Evolutionary conservation across 1,284 basidiomycete genomes (phyloP).

Genomic region (Takashimella koratensis): DNA sequence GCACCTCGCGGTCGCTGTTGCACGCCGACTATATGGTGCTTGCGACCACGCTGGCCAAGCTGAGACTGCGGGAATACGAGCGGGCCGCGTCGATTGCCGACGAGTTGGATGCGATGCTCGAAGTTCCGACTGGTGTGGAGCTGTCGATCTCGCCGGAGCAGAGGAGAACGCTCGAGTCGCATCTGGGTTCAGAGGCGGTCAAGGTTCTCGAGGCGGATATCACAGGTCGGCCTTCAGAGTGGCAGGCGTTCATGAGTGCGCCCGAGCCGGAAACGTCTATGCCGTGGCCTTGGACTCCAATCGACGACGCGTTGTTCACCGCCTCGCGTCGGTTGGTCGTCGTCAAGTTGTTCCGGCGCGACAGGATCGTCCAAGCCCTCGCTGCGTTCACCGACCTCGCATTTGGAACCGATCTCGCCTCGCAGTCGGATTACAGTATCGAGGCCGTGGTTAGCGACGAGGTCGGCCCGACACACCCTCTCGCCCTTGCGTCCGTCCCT

Average conservation of each 20-base stretch:
- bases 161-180: constrained; percentile 26
- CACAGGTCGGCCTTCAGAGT: constrained; percentile 61
- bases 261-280: constrained; percentile 66
- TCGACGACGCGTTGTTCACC: constrained; percentile 28
- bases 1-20: constrained; percentile 85
- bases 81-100: constrained; percentile 67
- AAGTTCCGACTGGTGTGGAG: constrained; percentile 53
- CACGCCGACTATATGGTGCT: constrained; percentile 91
- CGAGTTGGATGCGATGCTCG: constrained; percentile 85
- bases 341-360: constrained; percentile 44
- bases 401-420: constrained; percentile 38
- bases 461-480: constrained; percentile 71
- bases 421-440: constrained; percentile 56
- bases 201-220: constrained; percentile 71
- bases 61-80: constrained; percentile 67
- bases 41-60: constrained; percentile 82
- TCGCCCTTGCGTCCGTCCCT: constrained; percentile 86
- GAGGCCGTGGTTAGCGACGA: constrained; percentile 71
- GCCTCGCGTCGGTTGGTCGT: constrained; percentile 34
- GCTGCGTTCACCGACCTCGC: constrained; percentile 34
- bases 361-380: constrained; percentile 36
- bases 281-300: constrained; percentile 66
- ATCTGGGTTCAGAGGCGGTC: constrained; percentile 49
- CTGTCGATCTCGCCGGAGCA: constrained; percentile 28
- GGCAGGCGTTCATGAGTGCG: constrained; percentile 71